Base-by-base conservation (phyloP, 192 early-diverging fungal species). In the Chytriomyces hyalinus region DNA sequence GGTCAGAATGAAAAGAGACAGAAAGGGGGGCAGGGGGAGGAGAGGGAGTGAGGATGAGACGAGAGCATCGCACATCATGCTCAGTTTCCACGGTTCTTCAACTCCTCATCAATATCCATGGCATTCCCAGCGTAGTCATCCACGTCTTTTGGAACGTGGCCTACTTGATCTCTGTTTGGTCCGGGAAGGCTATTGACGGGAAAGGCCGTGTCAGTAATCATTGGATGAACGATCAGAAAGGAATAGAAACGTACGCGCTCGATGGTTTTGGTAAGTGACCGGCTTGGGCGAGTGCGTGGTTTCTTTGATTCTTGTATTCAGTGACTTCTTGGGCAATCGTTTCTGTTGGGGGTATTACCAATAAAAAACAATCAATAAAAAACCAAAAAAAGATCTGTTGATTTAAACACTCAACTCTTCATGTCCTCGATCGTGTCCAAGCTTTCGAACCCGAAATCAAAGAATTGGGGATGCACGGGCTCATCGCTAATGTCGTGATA, bases 401-500 rank as follows among this genome's bases (percentile, higher is more conserved):
- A 20, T 6, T 47, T 13, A 49, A 68, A 48, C 15, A 15, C 43
- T 15, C 57, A 65, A 87, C 87, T 62, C 75, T 89, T 89, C 75
- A 89, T 89, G 26, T 87, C 85, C 26, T 76, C 75, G 49, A 89
- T 89, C 24, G 80, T 79, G 36, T 87, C 76, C 6, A 85, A 78
- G 46, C 44, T 44, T 71, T 89, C 87, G 71, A 89, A 89, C 13
- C 61, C 46, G 77, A 87, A 89, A 61, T 89, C 87, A 78, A 89
- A 89, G 61, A 62, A 50, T 24, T 49, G 68, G 44, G 84, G 82
- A 69, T 82, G 81, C 5, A 28, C 26, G 17, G 87, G 87, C 81
- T 89, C 92, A 75, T 93, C 92, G 47, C 90, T 90, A 17, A 87
- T 84, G 67, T 90, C 83, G 79, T 93, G 92, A 74, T 93, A 93